Base-by-base conservation (phyloP, 1,284 basidiomycete species). In the Entoloma clypeatum region DNA sequence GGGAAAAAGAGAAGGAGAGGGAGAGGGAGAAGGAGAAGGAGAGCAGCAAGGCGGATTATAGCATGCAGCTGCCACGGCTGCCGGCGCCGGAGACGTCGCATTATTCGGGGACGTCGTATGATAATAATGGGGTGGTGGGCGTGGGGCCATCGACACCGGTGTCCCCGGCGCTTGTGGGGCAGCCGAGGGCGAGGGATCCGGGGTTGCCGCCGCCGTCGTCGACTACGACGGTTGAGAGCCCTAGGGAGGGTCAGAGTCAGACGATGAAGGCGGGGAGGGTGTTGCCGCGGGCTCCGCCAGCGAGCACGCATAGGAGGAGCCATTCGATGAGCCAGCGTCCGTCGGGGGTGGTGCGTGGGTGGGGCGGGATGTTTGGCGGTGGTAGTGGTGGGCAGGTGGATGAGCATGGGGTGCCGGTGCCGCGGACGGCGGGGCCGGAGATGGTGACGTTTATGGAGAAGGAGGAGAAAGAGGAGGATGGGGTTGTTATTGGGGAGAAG, bases 21-120 rank as follows among this genome's bases (percentile, higher is more conserved):
- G 7, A 0, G 13, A 16, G 24, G 10, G 48, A 32, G 45, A 51
- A 14, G 29, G 45, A 2, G 26, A 32, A 3, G 30, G 39, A 3
- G 50, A n/a, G 45, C n/a, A 59, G 55, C 19, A 82, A 77, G 54
- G 77, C 79, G 5, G 84, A 89, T 52, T 93, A 90, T 59, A 81
- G 75, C 50, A 90, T 91, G 81, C 76, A 81, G 0, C 71, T 93
- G 5, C 88, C 90, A 1, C 75, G 82, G 16, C 71, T 93, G 5
- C 89, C 89, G 22, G 77, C 86, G 1, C 91, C 91, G 0, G 82
- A 86, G 49, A 81, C 84, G 1, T 77, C 78, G 1, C 86, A 89
- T 59, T 86, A 79, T 53, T 86, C 82, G 13, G 82, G 79, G 5
- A 74, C 81, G 74, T 86, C 84, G 22, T 89, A 88, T 55, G 85